Evolutionary conservation across 106 monocot genomes (phyloP), one percentile per base, ranked within the genome.

Genomic region (Cymbidium sinense): DNA sequence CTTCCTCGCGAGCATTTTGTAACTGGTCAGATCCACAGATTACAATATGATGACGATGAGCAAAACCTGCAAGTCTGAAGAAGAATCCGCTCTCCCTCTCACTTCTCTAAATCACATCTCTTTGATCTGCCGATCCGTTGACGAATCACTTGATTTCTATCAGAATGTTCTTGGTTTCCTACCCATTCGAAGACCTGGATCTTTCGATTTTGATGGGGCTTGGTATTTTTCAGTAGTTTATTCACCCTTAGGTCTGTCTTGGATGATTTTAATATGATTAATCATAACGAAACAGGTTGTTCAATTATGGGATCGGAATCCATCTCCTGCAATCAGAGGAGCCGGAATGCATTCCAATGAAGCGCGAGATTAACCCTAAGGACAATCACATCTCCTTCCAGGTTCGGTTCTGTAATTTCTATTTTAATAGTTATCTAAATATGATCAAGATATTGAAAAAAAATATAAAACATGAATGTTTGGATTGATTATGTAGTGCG

Each of bases 281-380:
- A 2, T 28, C 67, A 17, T n/a, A 9, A 28, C n/a, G 31, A 17
- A 50, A 39, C 36, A 96, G 96, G 96, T 74, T 98, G 85, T 99
- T 99, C 73, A 94, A 89, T 34, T 90, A 99, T 50, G 98, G 98
- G 50, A 87, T 99, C 3, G 98, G 98, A 12, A 92, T 99, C 70
- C 98, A 99, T 55, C 77, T 99, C 23, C 30, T 99, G 78, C 87
- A 99, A 71, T 87, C 90, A 0, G 87, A 90, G 15, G 64, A 87
- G 21, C 91, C 88, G 0, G 86, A 87, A 2, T 64, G 8, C 73
- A 83, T 88, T 34, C 82, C 84, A 2, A 5, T 27, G 77, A 86
- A 81, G 74, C 55, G 34, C 1, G 86, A 92, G 80, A 92, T 99
- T 50, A 83, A 86, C 64, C 86, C 86, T n/a, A 90, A 85, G 73